Evolutionary conservation across 306 rosid species (phyloP).

Genomic region (Lagenaria siceraria): DNA sequence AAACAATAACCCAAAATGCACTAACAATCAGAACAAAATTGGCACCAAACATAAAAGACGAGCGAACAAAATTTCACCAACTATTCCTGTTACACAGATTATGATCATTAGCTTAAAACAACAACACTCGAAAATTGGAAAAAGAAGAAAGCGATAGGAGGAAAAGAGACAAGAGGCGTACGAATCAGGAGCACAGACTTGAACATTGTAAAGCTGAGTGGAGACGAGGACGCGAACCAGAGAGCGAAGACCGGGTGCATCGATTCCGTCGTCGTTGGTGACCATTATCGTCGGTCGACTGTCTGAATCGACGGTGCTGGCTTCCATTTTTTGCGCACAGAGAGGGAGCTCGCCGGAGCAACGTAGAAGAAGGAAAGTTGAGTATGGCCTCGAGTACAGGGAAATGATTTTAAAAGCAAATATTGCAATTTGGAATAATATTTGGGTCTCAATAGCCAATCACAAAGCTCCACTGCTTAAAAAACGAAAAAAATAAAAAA

Average conservation of each 20-base stretch:
- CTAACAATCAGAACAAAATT: not conserved
- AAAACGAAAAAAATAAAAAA: too few species aligned
- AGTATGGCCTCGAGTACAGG: not conserved
- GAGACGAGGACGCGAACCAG: slow-evolving; percentile 60
- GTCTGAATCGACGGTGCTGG: not conserved
- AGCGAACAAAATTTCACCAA: not conserved
- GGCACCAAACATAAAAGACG: not conserved
- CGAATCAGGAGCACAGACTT: slow-evolving; percentile 92
- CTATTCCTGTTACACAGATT: not conserved
- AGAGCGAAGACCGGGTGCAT: slow-evolving; percentile 77
- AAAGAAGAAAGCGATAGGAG: not conserved
- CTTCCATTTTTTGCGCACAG: slow-evolving; percentile 33
- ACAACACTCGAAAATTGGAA: not conserved
- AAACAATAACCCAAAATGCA: not conserved
- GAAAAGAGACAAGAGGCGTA: slow-evolving; percentile 8
- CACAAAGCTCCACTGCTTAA: not conserved
- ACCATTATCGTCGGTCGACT: slow-evolving; percentile 43
- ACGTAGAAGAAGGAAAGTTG: not conserved
- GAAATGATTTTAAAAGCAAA: not conserved
- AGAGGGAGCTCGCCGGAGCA: not conserved
- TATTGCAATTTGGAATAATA: not conserved
- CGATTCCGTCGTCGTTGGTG: slow-evolving; percentile 95
- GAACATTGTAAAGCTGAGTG: slow-evolving; percentile 42
- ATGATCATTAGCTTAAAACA: not conserved
- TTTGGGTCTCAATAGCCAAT: not conserved